Percentiles rank a stretch among this genome's conserved stretches.
phyloP scores from a whole-genome alignment of 2,329 filamentous ascomycete species.

The Berkeleyomyces basicola region DNA sequence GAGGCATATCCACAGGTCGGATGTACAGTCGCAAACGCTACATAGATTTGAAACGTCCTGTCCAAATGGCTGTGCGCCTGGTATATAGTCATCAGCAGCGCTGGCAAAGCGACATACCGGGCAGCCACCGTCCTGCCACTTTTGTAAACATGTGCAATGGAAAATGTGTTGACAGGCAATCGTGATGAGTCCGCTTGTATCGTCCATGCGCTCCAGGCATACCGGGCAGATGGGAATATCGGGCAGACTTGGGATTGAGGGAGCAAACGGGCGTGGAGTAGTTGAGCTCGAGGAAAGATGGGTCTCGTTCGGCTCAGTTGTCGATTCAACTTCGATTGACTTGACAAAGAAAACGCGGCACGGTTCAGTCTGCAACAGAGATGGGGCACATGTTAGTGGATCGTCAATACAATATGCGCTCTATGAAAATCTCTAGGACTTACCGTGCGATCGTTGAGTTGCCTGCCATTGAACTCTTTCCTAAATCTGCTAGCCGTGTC shows the following conservation, averaged over 20 bases:
- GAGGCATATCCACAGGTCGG: constrained; percentile 88
- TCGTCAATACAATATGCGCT: neutral
- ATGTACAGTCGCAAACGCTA: constrained; percentile 58
- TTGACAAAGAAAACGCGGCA: constrained; percentile 93
- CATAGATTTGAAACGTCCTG: constrained; percentile 53
- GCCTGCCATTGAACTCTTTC: constrained; percentile 75
- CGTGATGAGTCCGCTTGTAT: constrained; percentile 84
- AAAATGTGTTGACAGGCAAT: constrained; percentile 97
- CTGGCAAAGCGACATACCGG: constrained; percentile 84
- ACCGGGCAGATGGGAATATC: constrained; percentile 94
- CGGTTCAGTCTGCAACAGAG: constrained; percentile 50
- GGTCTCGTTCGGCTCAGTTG: constrained; percentile 34
- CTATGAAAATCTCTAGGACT: constrained; percentile 12
- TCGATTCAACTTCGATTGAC: constrained; percentile 68
- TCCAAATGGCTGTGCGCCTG: constrained; percentile 32
- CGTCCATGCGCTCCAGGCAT: constrained; percentile 94
- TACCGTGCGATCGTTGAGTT: constrained; percentile 85
- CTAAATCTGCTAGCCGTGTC: constrained; percentile 65
- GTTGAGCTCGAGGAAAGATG: constrained; percentile 27
- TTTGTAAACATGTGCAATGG: constrained; percentile 88
- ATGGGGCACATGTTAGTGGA: constrained; percentile 13
- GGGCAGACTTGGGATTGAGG: constrained; percentile 62
- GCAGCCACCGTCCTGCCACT: constrained; percentile 87
- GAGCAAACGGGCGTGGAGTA: constrained; percentile 43
- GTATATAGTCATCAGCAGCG: constrained; percentile 30